Conservation (phyloP, 2,329 filamentous ascomycete genomes). For the Tolypocladium ovalisporum region DNA sequence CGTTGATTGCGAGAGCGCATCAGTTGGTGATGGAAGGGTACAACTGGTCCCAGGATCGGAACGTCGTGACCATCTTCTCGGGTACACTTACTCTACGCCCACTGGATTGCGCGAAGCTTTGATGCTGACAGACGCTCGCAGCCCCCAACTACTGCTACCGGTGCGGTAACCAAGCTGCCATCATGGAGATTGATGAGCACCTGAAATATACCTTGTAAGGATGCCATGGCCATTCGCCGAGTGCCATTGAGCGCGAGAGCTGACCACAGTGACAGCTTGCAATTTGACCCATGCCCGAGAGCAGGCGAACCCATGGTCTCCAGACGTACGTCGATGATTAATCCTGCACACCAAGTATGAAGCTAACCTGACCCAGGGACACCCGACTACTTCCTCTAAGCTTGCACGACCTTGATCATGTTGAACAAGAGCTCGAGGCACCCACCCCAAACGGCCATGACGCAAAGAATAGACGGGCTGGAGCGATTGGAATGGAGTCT, state of each 20-base stretch:
- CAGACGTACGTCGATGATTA: conserved; percentile 48
- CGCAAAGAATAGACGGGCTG: conserved; percentile 10
- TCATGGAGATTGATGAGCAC: conserved; percentile 99
- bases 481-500: conserved; percentile 8
- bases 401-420: conserved; percentile 7
- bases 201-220: conserved; percentile 98
- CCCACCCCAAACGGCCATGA: conserved; percentile 4
- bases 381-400: conserved; percentile 96
- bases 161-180: conserved; percentile 98
- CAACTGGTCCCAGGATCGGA: conserved; percentile 97
- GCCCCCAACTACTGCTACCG: conserved; percentile 96
- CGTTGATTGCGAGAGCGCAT: conserved; percentile 89
- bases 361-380: conserved; percentile 43
- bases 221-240: background rate
- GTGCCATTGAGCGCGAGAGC: conserved; percentile 3
- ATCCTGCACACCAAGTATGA: background rate
- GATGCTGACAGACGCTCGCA: conserved; percentile 18
- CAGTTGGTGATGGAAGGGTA: conserved; percentile 99
- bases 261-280: conserved; percentile 54
- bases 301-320: conserved; percentile 99
- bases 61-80: conserved; percentile 98
- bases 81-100: conserved; percentile 39
- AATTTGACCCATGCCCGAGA: conserved; percentile 97
- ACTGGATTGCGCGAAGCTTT: background rate
- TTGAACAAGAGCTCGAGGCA: background rate